Base-by-base conservation (phyloP, 352 stramenopile genomes). In the Phytophthora lateralis region DNA sequence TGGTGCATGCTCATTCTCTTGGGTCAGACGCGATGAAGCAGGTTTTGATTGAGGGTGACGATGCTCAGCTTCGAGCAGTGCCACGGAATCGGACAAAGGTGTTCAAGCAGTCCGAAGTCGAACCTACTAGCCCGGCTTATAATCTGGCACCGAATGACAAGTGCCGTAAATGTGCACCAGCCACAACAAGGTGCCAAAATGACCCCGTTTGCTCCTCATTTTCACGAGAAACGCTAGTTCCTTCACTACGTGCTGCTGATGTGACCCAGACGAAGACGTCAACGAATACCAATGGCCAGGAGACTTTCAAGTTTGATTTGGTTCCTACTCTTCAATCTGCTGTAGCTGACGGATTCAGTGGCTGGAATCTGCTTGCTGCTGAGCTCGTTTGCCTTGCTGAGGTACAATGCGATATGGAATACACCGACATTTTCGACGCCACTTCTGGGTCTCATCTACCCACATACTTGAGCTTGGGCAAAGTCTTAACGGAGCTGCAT, bases 1-100 rank as follows among this genome's bases (percentile, higher is more conserved):
- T 24, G 18, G 10, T 35, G 27, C 12, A 27, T 47, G 59, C 4
- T 15, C 17, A 30, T 32, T 61, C 41, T 21, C 3, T 49, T 2
- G 48, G 43, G n/a, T 34, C 35, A 2, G 44, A 35, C 17, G 29
- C 14, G 1, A 62, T 67, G 14, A 57, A 30, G 6, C 59, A 67
- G n/a, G 18, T 57, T 47, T 39, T 67, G 26, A 67, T 67, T 43
- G 35, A 67, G 24, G 52, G 59, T 11, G 58, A 50, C 1, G 18
- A 45, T 11, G 21, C 44, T 39, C 51, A 62, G 11, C 44, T 67
- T 17, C 45, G 44, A 38, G 20, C 20, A 14, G 59, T 62, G 18
- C 15, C 44, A 21, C 52, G 52, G 10, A 35, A 61, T 29, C 43
- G 20, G 42, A 35, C 34, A 5, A 62, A 45, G 4, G 35, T 67